Conservation (phyloP, 306 rosid genomes). For the Lupinus albus region DNA sequence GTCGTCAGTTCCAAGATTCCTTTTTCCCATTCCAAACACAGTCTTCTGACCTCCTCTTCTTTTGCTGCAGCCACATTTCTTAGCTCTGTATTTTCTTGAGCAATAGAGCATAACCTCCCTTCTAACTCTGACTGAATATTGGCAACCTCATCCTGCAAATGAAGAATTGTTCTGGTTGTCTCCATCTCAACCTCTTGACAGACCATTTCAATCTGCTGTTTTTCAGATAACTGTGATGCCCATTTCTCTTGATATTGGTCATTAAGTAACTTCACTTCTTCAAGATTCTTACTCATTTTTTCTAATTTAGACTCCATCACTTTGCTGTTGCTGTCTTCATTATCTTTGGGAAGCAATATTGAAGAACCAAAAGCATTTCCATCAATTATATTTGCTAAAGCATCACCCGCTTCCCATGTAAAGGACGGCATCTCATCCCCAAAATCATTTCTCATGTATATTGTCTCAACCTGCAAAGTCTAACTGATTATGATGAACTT, state of each 20-base stretch:
- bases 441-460: slow-evolving; percentile 55
- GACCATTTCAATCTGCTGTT: slow-evolving; percentile 62
- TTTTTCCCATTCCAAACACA: slow-evolving; percentile 77
- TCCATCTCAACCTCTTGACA: slow-evolving; percentile 92
- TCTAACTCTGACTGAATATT: slow-evolving; percentile 69
- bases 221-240: slow-evolving; percentile 58
- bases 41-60: slow-evolving; percentile 64
- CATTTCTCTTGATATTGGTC: slow-evolving; percentile 66
- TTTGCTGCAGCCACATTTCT: slow-evolving; percentile 59
- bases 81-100: slow-evolving; percentile 70
- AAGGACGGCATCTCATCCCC: slow-evolving; percentile 58
- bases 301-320: slow-evolving; percentile 66
- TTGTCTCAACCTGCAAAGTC: slow-evolving; percentile 58
- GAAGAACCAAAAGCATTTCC: slow-evolving; percentile 41
- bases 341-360: slow-evolving; percentile 30
- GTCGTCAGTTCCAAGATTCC: slow-evolving; percentile 77
- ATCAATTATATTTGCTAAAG: slow-evolving; percentile 40
- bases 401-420: slow-evolving; percentile 48
- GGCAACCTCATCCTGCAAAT: slow-evolving; percentile 87
- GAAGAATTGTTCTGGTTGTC: slow-evolving; percentile 83
- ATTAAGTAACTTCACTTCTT: slow-evolving; percentile 65
- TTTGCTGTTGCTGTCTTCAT: slow-evolving; percentile 42
- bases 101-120: slow-evolving; percentile 55
- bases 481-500: slow-evolving; percentile 38
- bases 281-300: slow-evolving; percentile 69